A percentile compares a stretch with the other conserved stretches of the same genome.
phyloP scores from a whole-genome alignment of 2,329 filamentous ascomycete genomes.

The Colletotrichum sidae region DNA sequence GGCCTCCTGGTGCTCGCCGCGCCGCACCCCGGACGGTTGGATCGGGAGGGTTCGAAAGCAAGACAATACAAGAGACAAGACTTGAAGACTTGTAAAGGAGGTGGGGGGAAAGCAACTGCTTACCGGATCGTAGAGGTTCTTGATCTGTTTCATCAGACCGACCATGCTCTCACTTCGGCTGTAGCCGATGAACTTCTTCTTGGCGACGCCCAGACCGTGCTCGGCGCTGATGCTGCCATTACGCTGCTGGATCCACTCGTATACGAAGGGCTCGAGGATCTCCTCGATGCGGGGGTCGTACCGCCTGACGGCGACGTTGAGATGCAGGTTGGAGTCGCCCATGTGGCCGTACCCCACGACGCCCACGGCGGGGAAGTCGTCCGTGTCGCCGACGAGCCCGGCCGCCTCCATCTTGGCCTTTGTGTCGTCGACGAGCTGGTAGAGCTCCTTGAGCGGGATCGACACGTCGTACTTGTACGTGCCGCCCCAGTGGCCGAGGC shows the following conservation, averaged over 20 bases:
- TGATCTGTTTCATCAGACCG: slow-evolving; percentile 93
- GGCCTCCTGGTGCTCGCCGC: too few species aligned
- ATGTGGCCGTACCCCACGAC: slow-evolving; percentile 99
- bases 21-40: too few species aligned
- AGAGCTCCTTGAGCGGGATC: slow-evolving; percentile 89
- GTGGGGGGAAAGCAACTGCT: slow-evolving; percentile 51
- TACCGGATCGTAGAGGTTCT: slow-evolving; percentile 93
- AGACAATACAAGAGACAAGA: slow-evolving; percentile 15
- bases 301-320: slow-evolving; percentile 85
- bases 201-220: slow-evolving; percentile 92
- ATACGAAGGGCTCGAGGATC: slow-evolving; percentile 92
- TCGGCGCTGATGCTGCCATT: slow-evolving; percentile 96
- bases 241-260: slow-evolving; percentile 92
- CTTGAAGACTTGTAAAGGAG: slow-evolving; percentile 9
- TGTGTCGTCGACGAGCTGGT: slow-evolving; percentile 88
- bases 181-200: slow-evolving; percentile 96
- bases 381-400: slow-evolving; percentile 81
- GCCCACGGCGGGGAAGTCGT: slow-evolving; percentile 82
- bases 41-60: neutral
- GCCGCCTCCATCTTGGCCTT: slow-evolving; percentile 77
- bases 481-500: slow-evolving; percentile 88
- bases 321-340: slow-evolving; percentile 95
- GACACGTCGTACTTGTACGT: slow-evolving; percentile 99
- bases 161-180: slow-evolving; percentile 90
- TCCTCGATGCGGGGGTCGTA: slow-evolving; percentile 92